Base-by-base conservation (phyloP, 495 filamentous ascomycete genomes). In the Cryomyces minteri region DNA sequence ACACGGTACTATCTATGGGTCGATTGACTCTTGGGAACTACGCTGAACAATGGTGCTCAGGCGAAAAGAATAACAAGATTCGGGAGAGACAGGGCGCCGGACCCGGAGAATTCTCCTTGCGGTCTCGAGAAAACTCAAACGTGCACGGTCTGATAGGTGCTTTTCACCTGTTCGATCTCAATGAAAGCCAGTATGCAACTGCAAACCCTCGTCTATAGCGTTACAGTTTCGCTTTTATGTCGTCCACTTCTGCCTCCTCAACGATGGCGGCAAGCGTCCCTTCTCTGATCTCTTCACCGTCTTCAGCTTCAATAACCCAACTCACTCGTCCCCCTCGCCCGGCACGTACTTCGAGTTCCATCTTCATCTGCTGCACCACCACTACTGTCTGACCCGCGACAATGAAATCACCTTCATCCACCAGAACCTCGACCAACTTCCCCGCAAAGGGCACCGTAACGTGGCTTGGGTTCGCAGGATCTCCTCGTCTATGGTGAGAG, bases 361-460 rank as follows among this genome's bases (percentile, higher is more conserved):
- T 78, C 60, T 79, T 78, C 73, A 79, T 79, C 59, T 79, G 75
- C 54, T 73, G 69, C 28, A 79, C 65, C 28, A 78, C 71, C 31
- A 70, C 73, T n/a, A 79, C 58, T 0, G 72, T 68, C 49, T 77
- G 69, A 29, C 70, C 66, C 41, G 69, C 59, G 6, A 55, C 62
- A 0, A 79, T 57, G 30, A 56, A 44, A 46, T 79, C 71, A 0
- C 74, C 74, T 11, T 68, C 63, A 5, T 66, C 57, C 2, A 79
- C 71, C 6, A 70, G 48, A 0, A 79, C 55, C 60, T 78, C 75
- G 6, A 76, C 67, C 9, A 79, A 48, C 47, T 71, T 74, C 0
- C 75, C 75, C 0, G 72, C 66, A 6, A 79, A 64, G 1, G 75
- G 75, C 5, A 76, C 60, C 7, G 70, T 55, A n/a, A 78, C 58